phyloP scores from a whole-genome alignment of 2,329 filamentous ascomycete genomes.

The Trichoderma lentiforme region DNA sequence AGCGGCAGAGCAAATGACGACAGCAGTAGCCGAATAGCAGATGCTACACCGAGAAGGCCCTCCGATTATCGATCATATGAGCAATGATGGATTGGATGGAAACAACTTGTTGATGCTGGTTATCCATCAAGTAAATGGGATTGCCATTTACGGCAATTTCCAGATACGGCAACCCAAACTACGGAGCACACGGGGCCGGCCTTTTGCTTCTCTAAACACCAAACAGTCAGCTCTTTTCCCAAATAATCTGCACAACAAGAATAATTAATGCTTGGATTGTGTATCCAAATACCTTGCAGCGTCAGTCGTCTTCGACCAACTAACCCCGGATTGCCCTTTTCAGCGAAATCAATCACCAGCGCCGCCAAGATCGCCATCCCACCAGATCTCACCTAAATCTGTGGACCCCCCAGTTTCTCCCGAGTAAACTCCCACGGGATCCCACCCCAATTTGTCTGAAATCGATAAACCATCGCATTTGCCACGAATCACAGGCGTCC shows the following conservation, averaged over 20 bases:
- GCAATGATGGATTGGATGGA: background rate
- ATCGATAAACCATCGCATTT: background rate
- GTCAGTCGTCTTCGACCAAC: background rate
- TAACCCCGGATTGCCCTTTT: conserved; percentile 7
- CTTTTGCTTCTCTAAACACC: background rate
- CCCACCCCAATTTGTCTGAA: background rate
- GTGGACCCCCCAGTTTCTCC: background rate
- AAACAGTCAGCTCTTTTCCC: background rate
- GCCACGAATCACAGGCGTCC: background rate
- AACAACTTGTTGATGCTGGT: background rate
- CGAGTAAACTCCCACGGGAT: conserved; percentile 12
- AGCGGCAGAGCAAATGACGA: background rate
- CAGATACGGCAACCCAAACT: background rate
- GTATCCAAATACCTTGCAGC: background rate
- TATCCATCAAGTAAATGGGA: background rate
- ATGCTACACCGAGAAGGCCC: background rate
- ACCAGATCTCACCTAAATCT: background rate
- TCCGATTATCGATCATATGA: background rate
- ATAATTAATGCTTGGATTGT: background rate
- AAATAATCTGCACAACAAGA: background rate
- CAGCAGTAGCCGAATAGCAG: background rate
- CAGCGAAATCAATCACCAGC: background rate
- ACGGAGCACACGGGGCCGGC: background rate
- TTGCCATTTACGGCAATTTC: background rate
- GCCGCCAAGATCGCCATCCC: background rate